Evolutionary conservation across 2,329 filamentous ascomycete species (phyloP), one percentile per base, ranked within the genome.

Genomic region (Penicillium verrucosum): DNA sequence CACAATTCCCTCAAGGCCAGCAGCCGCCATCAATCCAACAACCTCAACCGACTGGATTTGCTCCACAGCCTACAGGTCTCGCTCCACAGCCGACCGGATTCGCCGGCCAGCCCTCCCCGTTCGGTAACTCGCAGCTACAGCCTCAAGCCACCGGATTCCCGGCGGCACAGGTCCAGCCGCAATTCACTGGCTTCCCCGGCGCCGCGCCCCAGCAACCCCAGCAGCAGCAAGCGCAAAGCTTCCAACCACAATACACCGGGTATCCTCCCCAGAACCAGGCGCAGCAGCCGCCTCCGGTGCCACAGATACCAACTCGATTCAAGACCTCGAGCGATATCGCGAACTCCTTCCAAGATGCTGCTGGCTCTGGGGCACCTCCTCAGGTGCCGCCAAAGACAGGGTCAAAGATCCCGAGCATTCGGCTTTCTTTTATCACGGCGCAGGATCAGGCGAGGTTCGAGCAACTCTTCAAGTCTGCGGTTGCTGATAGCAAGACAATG

Each of bases 361-460:
- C 50, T 42, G 56, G 61, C 23, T 56, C 73, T 12, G 75, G 80
- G 25, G 75, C 81, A 18, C 79, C 83, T 29, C 81, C 85, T 11
- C 77, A 85, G 12, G 83, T 88, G 67, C 85, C 88, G 62, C 82
- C 88, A 7, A 86, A 85, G 67, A 73, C 58, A 29, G 77, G 82
- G 12, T 87, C 84, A 65, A 94, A 89, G 78, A 97, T 99, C 55
- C 94, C 94, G 29, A 97, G 89, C 72, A 95, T 97, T 63, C 85
- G 94, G 48, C 78, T 99, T 59, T 96, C 92, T 3, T 99, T 99
- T 74, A 96, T 99, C 70, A 97, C 93, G 3, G 92, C 90, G 27
- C 86, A 89, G 68, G 94, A 99, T 71, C 94, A 99, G 76, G 85
- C 90, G 69, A 97, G 96, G 77, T 99, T 99, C 68, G 94, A 99